These are phyloP conservation scores for Aspergillus steynii DNA, from an alignment of 495 filamentous ascomycete genomes.

Conservation along the genomic window DNA sequence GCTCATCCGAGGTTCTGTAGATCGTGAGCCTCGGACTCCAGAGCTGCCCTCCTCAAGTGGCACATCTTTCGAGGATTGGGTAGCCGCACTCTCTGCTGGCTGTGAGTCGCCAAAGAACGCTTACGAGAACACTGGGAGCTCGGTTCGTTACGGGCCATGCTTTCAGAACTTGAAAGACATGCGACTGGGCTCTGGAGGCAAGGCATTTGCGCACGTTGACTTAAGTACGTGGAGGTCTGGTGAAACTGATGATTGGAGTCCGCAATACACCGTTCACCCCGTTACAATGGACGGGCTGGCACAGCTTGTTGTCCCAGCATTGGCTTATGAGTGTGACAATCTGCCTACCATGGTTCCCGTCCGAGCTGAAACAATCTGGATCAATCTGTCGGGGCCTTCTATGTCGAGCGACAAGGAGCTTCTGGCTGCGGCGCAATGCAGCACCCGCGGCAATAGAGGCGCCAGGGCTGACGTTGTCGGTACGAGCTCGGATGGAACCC, in stretches of 20 bases:
- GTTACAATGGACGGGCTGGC: conserved; percentile 1
- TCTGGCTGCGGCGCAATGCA: background rate
- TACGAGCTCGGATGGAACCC: too few relatives aligned
- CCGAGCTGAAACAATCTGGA: background rate
- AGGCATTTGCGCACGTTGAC: background rate
- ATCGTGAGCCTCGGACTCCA: too few relatives aligned
- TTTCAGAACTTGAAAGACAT: background rate
- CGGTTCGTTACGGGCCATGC: too few relatives aligned
- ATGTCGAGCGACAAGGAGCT: background rate
- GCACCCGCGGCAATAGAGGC: background rate
- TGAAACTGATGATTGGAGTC: background rate
- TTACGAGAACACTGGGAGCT: too few relatives aligned
- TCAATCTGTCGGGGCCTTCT: background rate
- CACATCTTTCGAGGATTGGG: too few relatives aligned
- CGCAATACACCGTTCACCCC: conserved; percentile 1
- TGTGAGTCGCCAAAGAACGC: too few relatives aligned
- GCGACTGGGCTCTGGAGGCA: background rate
- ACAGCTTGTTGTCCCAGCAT: conserved; percentile 3
- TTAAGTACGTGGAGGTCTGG: conserved; percentile 1
- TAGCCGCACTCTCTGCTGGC: too few relatives aligned
- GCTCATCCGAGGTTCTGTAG: background rate
- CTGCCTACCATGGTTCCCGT: conserved; percentile 1
- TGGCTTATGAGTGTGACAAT: background rate
- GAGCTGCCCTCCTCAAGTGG: too few relatives aligned
- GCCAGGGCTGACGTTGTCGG: too few relatives aligned